Evolutionary conservation across 805 yeast species (phyloP).

Genomic region (Candida coquimbonensis): DNA sequence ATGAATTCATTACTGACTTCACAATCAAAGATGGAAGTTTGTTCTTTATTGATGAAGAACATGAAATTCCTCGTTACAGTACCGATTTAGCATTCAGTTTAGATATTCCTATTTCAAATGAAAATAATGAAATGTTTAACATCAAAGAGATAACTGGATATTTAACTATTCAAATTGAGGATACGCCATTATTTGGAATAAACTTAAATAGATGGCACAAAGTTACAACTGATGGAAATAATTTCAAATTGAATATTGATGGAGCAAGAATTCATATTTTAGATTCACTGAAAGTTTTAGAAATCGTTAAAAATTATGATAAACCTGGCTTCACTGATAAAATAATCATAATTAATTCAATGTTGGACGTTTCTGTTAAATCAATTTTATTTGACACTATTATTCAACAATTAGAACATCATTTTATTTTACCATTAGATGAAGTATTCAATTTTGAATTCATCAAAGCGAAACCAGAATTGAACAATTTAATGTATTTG

Average conservation of each 20-base stretch:
- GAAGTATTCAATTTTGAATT: background rate
- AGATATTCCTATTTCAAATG: slow-evolving; percentile 9
- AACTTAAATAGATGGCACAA: slow-evolving; percentile 19
- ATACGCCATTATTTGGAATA: slow-evolving; percentile 9
- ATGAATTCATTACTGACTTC: background rate
- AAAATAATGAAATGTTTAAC: slow-evolving; percentile 6
- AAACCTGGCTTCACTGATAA: slow-evolving; percentile 3
- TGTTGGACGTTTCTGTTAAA: slow-evolving; percentile 14
- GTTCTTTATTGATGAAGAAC: background rate
- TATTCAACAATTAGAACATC: slow-evolving; percentile 12
- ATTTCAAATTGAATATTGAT: slow-evolving; percentile 5
- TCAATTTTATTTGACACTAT: slow-evolving; percentile 21
- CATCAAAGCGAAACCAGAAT: background rate
- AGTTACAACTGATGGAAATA: slow-evolving; percentile 7
- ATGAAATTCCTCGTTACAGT: slow-evolving; percentile 1
- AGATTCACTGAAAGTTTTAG: slow-evolving; percentile 10
- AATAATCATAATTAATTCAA: slow-evolving; percentile 1
- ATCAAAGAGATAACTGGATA: slow-evolving; percentile 12
- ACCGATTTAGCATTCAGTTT: slow-evolving; percentile 1
- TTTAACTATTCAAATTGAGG: slow-evolving; percentile 7
- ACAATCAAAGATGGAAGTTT: background rate
- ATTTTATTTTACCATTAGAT: slow-evolving; percentile 1
- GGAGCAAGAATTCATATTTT: slow-evolving; percentile 16
- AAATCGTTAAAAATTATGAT: slow-evolving; percentile 2
- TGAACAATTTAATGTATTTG: slow-evolving; percentile 19